Conservation (phyloP, 2,329 filamentous ascomycete species). For the Grosmannia serpens region DNA sequence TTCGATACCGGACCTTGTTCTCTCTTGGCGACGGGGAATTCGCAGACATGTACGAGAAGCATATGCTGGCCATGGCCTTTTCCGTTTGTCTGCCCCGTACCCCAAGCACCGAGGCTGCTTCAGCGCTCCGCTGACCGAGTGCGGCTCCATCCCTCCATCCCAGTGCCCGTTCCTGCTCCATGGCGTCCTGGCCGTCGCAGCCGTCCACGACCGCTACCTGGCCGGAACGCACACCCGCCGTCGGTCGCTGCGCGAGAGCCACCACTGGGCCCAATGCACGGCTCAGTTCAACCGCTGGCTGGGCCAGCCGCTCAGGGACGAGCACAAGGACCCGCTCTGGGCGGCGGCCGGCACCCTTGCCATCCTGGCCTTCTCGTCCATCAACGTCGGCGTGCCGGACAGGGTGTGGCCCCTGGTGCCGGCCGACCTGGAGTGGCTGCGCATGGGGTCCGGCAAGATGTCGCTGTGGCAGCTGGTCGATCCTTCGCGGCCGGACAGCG, state of each 20-base stretch:
- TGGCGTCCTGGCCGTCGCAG: constrained; percentile 29
- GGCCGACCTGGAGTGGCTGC: constrained; percentile 23
- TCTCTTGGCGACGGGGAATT: not conserved
- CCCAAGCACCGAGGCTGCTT: too few relatives aligned
- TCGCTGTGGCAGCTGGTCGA: constrained; percentile 22
- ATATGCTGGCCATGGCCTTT: constrained; percentile 25
- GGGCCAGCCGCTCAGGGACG: constrained; percentile 14
- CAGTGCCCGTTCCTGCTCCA: constrained; percentile 35
- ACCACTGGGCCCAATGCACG: constrained; percentile 31
- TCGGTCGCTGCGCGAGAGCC: constrained; percentile 26
- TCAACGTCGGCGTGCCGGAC: constrained; percentile 21
- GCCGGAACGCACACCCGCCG: constrained; percentile 13
- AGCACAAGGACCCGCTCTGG: constrained; percentile 34
- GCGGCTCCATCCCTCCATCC: not conserved
- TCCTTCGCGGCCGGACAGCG: constrained; percentile 23
- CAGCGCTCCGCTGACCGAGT: too few relatives aligned
- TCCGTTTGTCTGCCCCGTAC: constrained; percentile 18
- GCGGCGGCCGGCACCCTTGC: constrained; percentile 30
- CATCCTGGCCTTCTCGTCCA: constrained; percentile 26
- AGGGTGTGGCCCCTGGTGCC: constrained; percentile 22
- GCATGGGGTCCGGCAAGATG: constrained; percentile 24
- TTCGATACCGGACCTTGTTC: constrained; percentile 1
- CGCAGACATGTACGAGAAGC: constrained; percentile 10
- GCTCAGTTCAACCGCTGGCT: constrained; percentile 26
- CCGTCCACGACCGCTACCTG: constrained; percentile 26